phyloP scores from a whole-genome alignment of 257 asterid species.

The Lavandula angustifolia region DNA sequence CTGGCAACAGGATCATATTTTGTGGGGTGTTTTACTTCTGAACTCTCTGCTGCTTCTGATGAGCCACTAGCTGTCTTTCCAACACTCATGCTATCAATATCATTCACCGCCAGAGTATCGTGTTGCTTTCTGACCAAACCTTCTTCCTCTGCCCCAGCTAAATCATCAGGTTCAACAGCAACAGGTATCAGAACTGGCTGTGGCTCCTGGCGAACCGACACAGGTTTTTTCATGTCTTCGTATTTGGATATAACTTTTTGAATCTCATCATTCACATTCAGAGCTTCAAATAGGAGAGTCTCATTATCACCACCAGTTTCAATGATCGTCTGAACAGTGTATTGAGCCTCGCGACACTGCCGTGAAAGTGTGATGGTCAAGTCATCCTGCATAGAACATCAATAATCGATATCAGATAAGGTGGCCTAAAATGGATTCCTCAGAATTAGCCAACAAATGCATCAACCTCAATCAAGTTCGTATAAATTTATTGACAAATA shows the following conservation, averaged over 20 bases:
- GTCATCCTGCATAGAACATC: conserved; percentile 62
- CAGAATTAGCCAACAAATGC: conserved; percentile 12
- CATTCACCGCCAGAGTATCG: conserved; percentile 62
- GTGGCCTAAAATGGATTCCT: neutral
- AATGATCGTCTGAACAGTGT: conserved; percentile 67
- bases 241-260: conserved; percentile 71
- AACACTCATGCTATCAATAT: conserved; percentile 79
- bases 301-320: conserved; percentile 82
- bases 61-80: conserved; percentile 66
- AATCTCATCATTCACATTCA: conserved; percentile 85
- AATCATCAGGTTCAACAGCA: conserved; percentile 68
- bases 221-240: conserved; percentile 66
- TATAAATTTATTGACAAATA: neutral
- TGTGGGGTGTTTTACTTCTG: conserved; percentile 51
- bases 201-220: conserved; percentile 50
- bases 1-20: conserved; percentile 68
- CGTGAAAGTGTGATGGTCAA: conserved; percentile 68
- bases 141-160: conserved; percentile 53
- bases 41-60: conserved; percentile 46
- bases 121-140: conserved; percentile 53
- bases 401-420: conserved; percentile 2
- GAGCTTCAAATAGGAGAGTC: conserved; percentile 90
- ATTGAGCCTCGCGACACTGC: conserved; percentile 79
- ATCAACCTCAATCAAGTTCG: conserved; percentile 1
- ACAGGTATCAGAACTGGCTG: conserved; percentile 81